Evolutionary conservation across 2,329 filamentous ascomycete species (phyloP).

Genomic region (Verticillium klebahnii): DNA sequence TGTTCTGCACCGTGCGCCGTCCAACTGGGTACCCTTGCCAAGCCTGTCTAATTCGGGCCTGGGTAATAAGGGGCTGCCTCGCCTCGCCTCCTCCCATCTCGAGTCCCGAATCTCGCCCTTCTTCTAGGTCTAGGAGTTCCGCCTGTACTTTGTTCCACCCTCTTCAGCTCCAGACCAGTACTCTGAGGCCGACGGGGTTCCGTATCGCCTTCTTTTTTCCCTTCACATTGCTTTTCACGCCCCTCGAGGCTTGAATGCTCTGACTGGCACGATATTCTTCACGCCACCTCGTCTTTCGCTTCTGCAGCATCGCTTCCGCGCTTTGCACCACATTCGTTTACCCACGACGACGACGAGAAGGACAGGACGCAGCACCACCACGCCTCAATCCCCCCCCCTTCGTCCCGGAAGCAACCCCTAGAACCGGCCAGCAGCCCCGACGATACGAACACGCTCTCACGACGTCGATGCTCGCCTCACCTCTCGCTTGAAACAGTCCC

Average conservation of each 20-base stretch:
- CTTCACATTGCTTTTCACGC: not conserved
- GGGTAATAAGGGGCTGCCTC: not conserved
- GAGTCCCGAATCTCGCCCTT: not conserved
- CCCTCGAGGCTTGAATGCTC: not conserved
- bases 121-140: not conserved
- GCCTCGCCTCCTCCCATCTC: not conserved
- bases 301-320: not conserved
- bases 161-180: not conserved
- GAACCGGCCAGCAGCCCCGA: not conserved
- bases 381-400: not conserved
- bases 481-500: not conserved
- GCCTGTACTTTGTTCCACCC: not conserved
- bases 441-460: not conserved
- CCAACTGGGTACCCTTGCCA: not conserved
- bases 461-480: not conserved
- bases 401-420: not conserved
- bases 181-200: not conserved
- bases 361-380: not conserved
- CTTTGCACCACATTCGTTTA: not conserved
- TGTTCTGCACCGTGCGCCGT: not conserved
- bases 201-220: not conserved
- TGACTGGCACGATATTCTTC: not conserved
- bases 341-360: not conserved
- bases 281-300: not conserved
- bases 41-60: not conserved